Base-by-base conservation (phyloP, 225 moss, liverwort and hornwort genomes). In the Marchantia paleacea region DNA sequence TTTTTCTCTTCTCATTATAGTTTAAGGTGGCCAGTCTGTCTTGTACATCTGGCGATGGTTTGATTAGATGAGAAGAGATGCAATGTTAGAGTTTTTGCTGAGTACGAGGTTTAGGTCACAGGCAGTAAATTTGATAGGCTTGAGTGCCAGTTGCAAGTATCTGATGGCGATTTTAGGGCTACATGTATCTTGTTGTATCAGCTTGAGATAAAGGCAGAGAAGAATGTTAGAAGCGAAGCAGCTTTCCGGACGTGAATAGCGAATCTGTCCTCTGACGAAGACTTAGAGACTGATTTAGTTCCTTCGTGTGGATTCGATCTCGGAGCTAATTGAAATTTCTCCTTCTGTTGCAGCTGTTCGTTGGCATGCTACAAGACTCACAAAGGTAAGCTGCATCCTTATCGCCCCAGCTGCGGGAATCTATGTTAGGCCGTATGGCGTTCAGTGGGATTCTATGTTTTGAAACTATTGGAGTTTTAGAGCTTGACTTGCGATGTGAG, bases 311-410 rank as follows among this genome's bases (percentile, higher is more conserved):
- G 31, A 69, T 69, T 31, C 22, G 69, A 10, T 3, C 11, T 69
- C 15, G 26, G 39, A 26, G 30, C 72, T 73, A 52, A 52, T 73
- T 52, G 52, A 22, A 49, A 7, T 18, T 76, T 58, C 57, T 31
- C 8, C 26, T 49, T 31, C 20, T 57, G 24, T 12, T 80, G 80
- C 85, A 85, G 85, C 84, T 84, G 87, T 73, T 87, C 84, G 39
- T 57, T 87, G 76, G 66, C 84, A 29, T 87, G 87, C 73, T 84
- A 87, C 78, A 64, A 52, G 76, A 80, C 53, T 22, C 87, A 87
- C 80, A 87, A 84, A 61, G 70, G 83, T 86, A 67, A 77, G 80
- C 72, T 10, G 22, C 18, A n/a, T 73, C 22, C 10, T 52, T 1
- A 52, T 52, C 5, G 2, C 24, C 25, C 0, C 2, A 0, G 70